phyloP scores from a whole-genome alignment of 345 rosid species.

The Salix caprea region DNA sequence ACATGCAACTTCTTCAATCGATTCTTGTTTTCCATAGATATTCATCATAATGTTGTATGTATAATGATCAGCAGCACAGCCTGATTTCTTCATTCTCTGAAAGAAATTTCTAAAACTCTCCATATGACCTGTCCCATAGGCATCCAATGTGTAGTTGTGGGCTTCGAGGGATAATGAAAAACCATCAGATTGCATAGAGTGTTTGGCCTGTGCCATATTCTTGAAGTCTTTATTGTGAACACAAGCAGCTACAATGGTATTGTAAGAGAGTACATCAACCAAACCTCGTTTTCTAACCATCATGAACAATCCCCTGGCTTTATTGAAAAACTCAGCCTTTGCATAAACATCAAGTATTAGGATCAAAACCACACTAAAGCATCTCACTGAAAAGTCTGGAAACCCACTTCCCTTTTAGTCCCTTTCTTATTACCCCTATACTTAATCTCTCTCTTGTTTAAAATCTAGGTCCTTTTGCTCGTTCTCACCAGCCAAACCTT shows the following conservation, averaged over 20 bases:
- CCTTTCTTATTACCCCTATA: constrained; percentile 24
- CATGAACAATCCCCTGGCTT: constrained; percentile 52
- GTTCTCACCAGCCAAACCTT: constrained; percentile 17
- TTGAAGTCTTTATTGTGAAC: constrained; percentile 55
- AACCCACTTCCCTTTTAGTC: constrained; percentile 29
- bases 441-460: constrained; percentile 12
- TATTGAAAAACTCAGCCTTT: constrained; percentile 72
- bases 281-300: constrained; percentile 62
- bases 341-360: constrained; percentile 73
- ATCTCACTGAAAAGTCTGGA: constrained; percentile 68
- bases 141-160: constrained; percentile 78
- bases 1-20: constrained; percentile 67
- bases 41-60: constrained; percentile 87
- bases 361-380: constrained; percentile 61
- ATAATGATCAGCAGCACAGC: constrained; percentile 52
- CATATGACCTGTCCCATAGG: constrained; percentile 78
- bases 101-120: constrained; percentile 61
- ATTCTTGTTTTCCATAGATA: constrained; percentile 74
- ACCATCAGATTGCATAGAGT: constrained; percentile 76
- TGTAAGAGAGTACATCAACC: constrained; percentile 78
- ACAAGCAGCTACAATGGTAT: constrained; percentile 74
- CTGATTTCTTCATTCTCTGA: constrained; percentile 63
- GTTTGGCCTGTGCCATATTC: constrained; percentile 59
- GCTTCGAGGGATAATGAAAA: constrained; percentile 88
- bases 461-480: constrained; percentile 23